A percentile compares a stretch with the other conserved stretches of the same genome.
phyloP scores from a whole-genome alignment of 305 asterid species.

The Stenogyne calaminthoides region DNA sequence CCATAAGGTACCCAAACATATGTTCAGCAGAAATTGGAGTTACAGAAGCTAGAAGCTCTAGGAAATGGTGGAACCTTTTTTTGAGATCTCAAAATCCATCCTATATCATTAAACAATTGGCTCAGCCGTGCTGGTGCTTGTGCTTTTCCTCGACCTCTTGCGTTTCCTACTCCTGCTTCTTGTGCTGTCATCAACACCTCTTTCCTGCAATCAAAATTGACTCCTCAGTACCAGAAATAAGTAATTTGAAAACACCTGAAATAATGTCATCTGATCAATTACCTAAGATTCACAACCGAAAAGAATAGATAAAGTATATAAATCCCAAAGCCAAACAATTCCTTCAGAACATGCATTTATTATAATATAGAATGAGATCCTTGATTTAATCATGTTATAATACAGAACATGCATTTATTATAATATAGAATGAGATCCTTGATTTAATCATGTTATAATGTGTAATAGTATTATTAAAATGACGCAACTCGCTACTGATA shows the following conservation, averaged over 20 bases:
- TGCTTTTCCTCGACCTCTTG: constrained; percentile 53
- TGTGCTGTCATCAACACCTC: constrained; percentile 30
- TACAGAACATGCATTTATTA: not conserved
- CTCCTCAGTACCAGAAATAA: constrained; percentile 22
- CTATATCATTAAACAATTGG: constrained; percentile 31
- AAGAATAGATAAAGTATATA: not conserved
- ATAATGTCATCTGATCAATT: constrained; percentile 6
- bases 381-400: not conserved
- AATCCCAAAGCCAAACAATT: not conserved
- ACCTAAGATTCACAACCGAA: not conserved
- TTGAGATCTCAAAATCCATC: constrained; percentile 19
- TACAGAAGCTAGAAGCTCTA: constrained; percentile 16
- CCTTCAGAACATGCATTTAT: not conserved
- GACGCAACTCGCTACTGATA: constrained; percentile 2
- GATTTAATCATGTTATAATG: not conserved
- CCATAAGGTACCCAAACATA: not conserved
- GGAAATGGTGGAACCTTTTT: not conserved
- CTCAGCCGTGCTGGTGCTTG: constrained; percentile 36
- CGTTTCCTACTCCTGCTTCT: constrained; percentile 56
- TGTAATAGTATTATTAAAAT: not conserved
- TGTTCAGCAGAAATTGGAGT: constrained; percentile 15
- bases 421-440: not conserved
- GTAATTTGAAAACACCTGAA: not conserved
- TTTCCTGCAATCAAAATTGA: constrained; percentile 47
- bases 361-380: not conserved